These are phyloP conservation scores for Ophiostoma sp. DNA, from an alignment of 2,329 filamentous ascomycete genomes.

Conservation along the genomic window DNA sequence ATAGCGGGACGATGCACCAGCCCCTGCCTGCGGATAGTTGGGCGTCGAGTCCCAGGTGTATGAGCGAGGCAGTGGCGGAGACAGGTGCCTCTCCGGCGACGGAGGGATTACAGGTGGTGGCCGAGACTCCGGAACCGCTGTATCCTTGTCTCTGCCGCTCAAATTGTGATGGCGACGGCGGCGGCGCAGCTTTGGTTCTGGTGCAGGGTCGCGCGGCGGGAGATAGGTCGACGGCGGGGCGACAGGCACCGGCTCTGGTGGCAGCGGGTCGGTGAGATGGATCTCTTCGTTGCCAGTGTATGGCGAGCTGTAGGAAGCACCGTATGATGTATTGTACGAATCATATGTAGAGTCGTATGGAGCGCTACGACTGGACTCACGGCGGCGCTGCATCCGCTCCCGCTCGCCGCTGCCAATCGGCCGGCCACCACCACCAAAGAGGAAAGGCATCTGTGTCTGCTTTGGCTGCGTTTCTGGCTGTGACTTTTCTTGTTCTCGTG, in stretches of 20 bases:
- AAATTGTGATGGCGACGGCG: neutral
- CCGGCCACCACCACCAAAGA: neutral
- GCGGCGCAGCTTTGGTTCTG: slow-evolving; percentile 7
- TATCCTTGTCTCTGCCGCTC: slow-evolving; percentile 1
- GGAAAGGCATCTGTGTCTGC: neutral
- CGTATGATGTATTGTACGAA: neutral
- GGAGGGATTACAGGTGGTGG: neutral
- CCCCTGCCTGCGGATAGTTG: neutral
- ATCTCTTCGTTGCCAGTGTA: slow-evolving; percentile 5
- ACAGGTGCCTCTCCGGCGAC: neutral
- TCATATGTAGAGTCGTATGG: neutral
- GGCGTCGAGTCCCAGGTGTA: slow-evolving; percentile 10
- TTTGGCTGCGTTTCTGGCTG: neutral
- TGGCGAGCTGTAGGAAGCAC: neutral
- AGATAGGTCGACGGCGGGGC: neutral
- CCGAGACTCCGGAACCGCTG: neutral
- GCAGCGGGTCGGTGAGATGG: neutral
- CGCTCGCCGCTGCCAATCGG: slow-evolving; percentile 11
- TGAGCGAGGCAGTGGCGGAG: neutral
- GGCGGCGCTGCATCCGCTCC: slow-evolving; percentile 9
- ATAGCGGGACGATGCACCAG: neutral
- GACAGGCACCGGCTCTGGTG: neutral
- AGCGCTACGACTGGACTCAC: neutral
- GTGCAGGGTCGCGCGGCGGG: neutral
- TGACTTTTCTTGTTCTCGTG: neutral